Evolutionary conservation across 1,284 basidiomycete genomes (phyloP), one percentile per base, ranked within the genome.

Genomic region (Leccinum variabile): DNA sequence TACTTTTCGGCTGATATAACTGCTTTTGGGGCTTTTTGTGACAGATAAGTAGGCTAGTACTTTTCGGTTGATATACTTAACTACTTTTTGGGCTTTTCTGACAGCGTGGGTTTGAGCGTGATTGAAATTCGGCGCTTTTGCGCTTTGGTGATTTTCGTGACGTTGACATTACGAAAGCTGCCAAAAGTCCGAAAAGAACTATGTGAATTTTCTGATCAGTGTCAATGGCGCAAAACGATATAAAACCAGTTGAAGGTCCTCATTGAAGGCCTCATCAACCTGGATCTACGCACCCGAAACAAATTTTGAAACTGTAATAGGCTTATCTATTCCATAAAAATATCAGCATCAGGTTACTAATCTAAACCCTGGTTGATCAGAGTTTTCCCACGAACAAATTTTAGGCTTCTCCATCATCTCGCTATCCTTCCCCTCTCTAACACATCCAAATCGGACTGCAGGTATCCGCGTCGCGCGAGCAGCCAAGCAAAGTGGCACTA

Each of bases 401-500:
- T 32, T 32, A 32, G 32, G 32, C 32, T 30, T 30, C 28, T 30
- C 28, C 28, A 30, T 30, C n/a, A n/a, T n/a, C n/a, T n/a, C n/a
- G n/a, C n/a, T n/a, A n/a, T n/a, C n/a, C n/a, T n/a, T n/a, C n/a
- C n/a, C n/a, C n/a, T n/a, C n/a, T n/a, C n/a, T n/a, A n/a, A n/a
- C n/a, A n/a, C 28, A 30, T 30, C 28, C 28, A 30, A 30, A 30
- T 30, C 33, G 33, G 10, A 11, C 16, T 46, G 44, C n/a, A 46
- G 6, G 49, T 18, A 28, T 7, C 28, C 22, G 28, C 13, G 13
- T 53, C 50, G 50, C 28, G 50, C 59, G 32, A 18, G 59, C 1
- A 2, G 22, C 22, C 13, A 59, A 25, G 46, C 53, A 49, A 25
- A 18, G 46, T 35, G 70, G 70, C 37, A 74, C 69, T 1, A 72